Evolutionary conservation across 495 filamentous ascomycete species (phyloP), one percentile per base, ranked within the genome.

Genomic region (Daldinia childiae): DNA sequence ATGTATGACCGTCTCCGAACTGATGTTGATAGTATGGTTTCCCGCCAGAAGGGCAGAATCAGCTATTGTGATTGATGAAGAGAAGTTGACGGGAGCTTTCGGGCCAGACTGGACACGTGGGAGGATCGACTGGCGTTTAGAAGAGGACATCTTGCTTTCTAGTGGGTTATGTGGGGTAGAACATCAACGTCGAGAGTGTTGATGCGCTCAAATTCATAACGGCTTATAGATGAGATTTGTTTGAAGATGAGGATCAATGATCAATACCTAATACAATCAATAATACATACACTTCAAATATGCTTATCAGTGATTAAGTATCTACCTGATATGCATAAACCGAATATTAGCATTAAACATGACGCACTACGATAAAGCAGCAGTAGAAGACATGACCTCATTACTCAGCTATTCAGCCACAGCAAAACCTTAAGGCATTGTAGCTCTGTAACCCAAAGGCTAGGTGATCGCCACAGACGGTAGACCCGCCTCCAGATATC

Each of bases 11-110:
- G 87, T 89, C 75, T 91, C 87, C 36, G 87, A 80, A 65, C 87
- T 88, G 71, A 97, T 87, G 45, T 84, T 87, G 63, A 97, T 91
- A 15, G 85, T 85, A 79, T 93, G 83, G 3, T 85, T 88, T 26
- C 94, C 94, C 6, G 87, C 88, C 64, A 97, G 82, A 8, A 88
- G 74, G 6, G 90, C 91, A n/a, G 88, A 87, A 69, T 95, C 91
- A 74, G 93, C 86, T 76, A 97, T 90, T 50, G 88, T 88, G 64
- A 92, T 84, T 26, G 85, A 86, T 3, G 90, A 84, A 64, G 93
- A 87, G 74, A 93, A 87, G 75, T 87, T 86, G 67, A 92, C 84
- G 12, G 92, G 90, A 0, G 94, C 89, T 75, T 88, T 89, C 8
- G 86, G 82, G 34, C 80, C 81, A 17, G 82, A 74, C 11, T 77